Base-by-base conservation (phyloP, 371 early-diverging fungal species). In the Mucor velutinosus region DNA sequence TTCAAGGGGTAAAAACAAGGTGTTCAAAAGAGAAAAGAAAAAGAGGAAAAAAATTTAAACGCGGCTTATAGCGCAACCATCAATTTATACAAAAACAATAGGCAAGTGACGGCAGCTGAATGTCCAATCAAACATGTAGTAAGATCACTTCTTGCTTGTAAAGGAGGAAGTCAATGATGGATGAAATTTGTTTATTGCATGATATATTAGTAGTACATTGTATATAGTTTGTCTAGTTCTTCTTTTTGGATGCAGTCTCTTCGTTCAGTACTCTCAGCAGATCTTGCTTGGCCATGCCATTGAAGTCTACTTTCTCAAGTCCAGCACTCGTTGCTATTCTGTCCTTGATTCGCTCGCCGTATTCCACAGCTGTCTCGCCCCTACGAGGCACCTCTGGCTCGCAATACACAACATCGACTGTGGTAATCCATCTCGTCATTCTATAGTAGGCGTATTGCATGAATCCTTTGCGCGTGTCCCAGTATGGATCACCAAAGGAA, bases 391-490 rank as follows among this genome's bases (percentile, higher is more conserved):
- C 29, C 43, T 70, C 57, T 25, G 81, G 81, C 23, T 43, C 30
- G 47, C 72, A 70, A 56, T 78, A 81, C 17, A 68, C 63, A 14
- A 81, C 71, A 47, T 81, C 65, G 1, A 81, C 74, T 3, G 76
- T 65, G 17, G 81, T 75, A 5, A 69, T 53, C 81, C 81, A 81
- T 67, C 81, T 66, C 32, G 81, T 81, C 81, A 81, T 81, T 47
- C 76, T 75, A 39, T 78, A 81, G 59, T 77, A 81, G 1, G 75
- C 81, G 63, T 81, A 81, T 56, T 76, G 58, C 69, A 81, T 70
- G 35, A 81, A 81, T 27, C 81, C 81, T 55, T 78, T 78, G 12
- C 81, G 75, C 0, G 81, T 81, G 64, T 81, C 81, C 81, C 81
- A 81, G 57, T 81, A 81, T n/a, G 78, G 78, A 56, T 76, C 73